Evolutionary conservation across 139 green algal genomes (phyloP).

Genomic region (Haematococcus sp.): DNA sequence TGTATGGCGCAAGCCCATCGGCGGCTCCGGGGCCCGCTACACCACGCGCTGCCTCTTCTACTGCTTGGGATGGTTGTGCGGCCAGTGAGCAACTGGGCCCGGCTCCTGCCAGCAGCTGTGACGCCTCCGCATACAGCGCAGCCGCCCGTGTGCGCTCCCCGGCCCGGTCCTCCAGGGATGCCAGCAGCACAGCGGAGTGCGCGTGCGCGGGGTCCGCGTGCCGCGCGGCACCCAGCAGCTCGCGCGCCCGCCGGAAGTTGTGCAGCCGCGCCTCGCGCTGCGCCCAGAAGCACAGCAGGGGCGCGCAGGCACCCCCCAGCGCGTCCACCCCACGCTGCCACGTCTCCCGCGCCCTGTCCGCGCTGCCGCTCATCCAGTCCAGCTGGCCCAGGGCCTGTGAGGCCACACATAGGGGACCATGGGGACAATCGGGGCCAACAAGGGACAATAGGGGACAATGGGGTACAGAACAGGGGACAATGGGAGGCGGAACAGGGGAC

Average conservation of each 20-base stretch:
- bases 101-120: not conserved
- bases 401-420: slow-evolving; percentile 3
- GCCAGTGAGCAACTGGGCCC: no score
- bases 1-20: not conserved
- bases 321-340: slow-evolving; percentile 32
- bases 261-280: slow-evolving; percentile 15
- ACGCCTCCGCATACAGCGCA: slow-evolving; percentile 5
- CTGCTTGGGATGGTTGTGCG: no score
- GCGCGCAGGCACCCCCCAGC: slow-evolving; percentile 13
- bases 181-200: slow-evolving; percentile 5
- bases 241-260: not conserved
- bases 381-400: slow-evolving; percentile 32
- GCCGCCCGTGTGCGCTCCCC: slow-evolving; percentile 23
- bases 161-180: slow-evolving; percentile 25
- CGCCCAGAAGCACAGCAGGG: slow-evolving; percentile 32
- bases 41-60: no score
- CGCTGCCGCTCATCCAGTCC: slow-evolving; percentile 55
- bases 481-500: no score
- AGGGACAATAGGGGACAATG: no score
- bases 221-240: not conserved
- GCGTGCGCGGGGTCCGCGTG: not conserved
- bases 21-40: no score
- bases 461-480: no score
- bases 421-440: no score
- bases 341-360: slow-evolving; percentile 19